These are phyloP conservation scores for Sporothrix schenckii DNA, from an alignment of 2,329 filamentous ascomycete species.

Conservation along the genomic window DNA sequence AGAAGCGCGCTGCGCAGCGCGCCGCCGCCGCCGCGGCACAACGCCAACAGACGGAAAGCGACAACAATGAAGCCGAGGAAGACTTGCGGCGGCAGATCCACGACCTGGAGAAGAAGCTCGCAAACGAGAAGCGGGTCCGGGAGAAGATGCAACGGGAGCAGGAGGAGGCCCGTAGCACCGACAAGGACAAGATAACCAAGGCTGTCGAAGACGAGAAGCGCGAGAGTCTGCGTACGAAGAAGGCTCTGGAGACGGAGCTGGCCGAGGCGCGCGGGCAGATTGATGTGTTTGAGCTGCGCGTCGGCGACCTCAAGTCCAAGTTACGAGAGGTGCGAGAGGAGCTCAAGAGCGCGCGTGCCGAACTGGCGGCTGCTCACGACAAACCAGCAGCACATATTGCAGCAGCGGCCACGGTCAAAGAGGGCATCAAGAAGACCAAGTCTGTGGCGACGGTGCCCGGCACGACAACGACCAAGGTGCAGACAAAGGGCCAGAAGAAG, in stretches of 20 bases:
- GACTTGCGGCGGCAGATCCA: constrained; percentile 41
- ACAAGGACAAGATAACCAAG: constrained; percentile 43
- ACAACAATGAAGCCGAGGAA: constrained; percentile 43
- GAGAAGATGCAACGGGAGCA: constrained; percentile 45
- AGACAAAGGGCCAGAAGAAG: constrained; percentile 49
- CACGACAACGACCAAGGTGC: constrained; percentile 38
- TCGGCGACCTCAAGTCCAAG: constrained; percentile 71
- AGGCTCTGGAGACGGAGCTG: constrained; percentile 56
- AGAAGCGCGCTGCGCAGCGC: constrained; percentile 70
- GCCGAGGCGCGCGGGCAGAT: constrained; percentile 65
- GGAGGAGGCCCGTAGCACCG: constrained; percentile 34
- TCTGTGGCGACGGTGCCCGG: constrained; percentile 41
- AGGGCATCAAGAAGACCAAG: constrained; percentile 35
- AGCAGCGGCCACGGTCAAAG: constrained; percentile 24
- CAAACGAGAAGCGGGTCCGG: constrained; percentile 46
- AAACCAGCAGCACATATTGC: constrained; percentile 45
- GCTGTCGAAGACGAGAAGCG: constrained; percentile 48
- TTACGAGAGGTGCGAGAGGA: constrained; percentile 70
- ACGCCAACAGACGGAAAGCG: constrained; percentile 39
- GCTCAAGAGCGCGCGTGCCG: constrained; percentile 63
- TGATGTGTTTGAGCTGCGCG: constrained; percentile 68
- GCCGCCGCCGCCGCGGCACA: constrained; percentile 44
- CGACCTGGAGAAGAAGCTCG: constrained; percentile 49
- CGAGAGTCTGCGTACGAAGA: constrained; percentile 52
- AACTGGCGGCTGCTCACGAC: constrained; percentile 44